phyloP scores from a whole-genome alignment of 1,284 basidiomycete species.

The Sporisorium sorghi region DNA sequence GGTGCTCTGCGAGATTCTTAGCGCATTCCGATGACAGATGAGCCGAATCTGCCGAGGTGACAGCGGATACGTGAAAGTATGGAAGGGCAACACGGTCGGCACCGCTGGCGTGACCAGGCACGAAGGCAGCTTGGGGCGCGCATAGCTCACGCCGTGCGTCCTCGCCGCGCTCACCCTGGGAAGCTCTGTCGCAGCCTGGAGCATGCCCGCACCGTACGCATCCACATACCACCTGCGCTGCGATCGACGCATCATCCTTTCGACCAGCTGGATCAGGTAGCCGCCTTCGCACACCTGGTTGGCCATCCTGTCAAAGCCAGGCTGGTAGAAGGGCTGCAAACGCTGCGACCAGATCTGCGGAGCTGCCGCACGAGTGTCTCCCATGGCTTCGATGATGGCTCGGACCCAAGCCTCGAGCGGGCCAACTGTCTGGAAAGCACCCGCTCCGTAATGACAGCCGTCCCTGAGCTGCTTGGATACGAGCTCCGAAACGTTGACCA shows the following conservation, averaged over 20 bases:
- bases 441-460: slow-evolving; percentile 71
- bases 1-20: slow-evolving; percentile 74
- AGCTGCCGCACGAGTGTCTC: slow-evolving; percentile 58
- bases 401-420: slow-evolving; percentile 73
- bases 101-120: slow-evolving; percentile 71
- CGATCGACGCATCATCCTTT: slow-evolving; percentile 73
- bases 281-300: slow-evolving; percentile 72
- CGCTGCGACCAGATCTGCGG: slow-evolving; percentile 70
- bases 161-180: slow-evolving; percentile 20
- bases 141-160: slow-evolving; percentile 57
- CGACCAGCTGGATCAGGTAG: slow-evolving; percentile 74
- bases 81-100: slow-evolving; percentile 75
- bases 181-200: slow-evolving; percentile 17
- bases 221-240: slow-evolving; percentile 74
- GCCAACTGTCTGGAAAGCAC: slow-evolving; percentile 70
- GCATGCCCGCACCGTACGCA: slow-evolving; percentile 37
- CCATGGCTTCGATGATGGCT: slow-evolving; percentile 68
- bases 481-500: slow-evolving; percentile 72
- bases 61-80: slow-evolving; percentile 76
- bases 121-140: slow-evolving; percentile 69
- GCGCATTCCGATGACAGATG: slow-evolving; percentile 75
- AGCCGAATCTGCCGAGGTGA: slow-evolving; percentile 73
- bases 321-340: slow-evolving; percentile 70
- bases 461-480: slow-evolving; percentile 73
- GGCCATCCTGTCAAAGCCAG: slow-evolving; percentile 60